phyloP scores from a whole-genome alignment of 176 grass and related monocot genomes.

The Pontederia paniculata region DNA sequence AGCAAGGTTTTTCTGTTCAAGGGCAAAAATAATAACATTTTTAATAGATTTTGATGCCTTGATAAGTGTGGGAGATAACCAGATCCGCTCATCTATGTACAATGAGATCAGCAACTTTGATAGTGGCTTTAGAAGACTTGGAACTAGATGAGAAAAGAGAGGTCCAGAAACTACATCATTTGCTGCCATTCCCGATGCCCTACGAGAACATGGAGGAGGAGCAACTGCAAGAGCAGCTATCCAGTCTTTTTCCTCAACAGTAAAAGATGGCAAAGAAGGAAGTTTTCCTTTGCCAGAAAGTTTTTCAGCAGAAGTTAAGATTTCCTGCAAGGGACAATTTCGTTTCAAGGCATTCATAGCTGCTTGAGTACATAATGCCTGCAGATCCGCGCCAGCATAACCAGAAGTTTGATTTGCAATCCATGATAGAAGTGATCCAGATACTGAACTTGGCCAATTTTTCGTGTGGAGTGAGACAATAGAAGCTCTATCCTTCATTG shows the following conservation, averaged over 20 bases:
- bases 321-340: conserved; percentile 51
- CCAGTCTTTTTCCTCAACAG: conserved; percentile 85
- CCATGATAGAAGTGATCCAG: conserved; percentile 59
- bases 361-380: conserved; percentile 92
- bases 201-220: conserved; percentile 83
- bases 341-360: conserved; percentile 95
- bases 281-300: conserved; percentile 37
- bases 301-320: conserved; percentile 65
- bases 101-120: conserved; percentile 56
- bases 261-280: conserved; percentile 58
- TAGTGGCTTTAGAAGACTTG: conserved; percentile 70
- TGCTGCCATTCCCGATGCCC: conserved; percentile 74
- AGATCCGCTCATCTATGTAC: conserved; percentile 71
- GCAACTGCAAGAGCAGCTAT: conserved; percentile 71
- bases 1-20: conserved; percentile 47
- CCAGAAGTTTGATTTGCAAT: conserved; percentile 81
- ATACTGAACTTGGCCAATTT: conserved; percentile 70
- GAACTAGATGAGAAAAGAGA: conserved; percentile 56
- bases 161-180: conserved; percentile 65
- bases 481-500: conserved; percentile 72
- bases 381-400: conserved; percentile 90
- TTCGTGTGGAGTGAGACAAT: conserved; percentile 90
- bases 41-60: conserved; percentile 66
- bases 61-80: conserved; percentile 60
- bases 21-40: conserved; percentile 42